These are phyloP conservation scores for Zygoascus hellenicus DNA, from an alignment of 1,139 yeast genomes.

Conservation along the genomic window DNA sequence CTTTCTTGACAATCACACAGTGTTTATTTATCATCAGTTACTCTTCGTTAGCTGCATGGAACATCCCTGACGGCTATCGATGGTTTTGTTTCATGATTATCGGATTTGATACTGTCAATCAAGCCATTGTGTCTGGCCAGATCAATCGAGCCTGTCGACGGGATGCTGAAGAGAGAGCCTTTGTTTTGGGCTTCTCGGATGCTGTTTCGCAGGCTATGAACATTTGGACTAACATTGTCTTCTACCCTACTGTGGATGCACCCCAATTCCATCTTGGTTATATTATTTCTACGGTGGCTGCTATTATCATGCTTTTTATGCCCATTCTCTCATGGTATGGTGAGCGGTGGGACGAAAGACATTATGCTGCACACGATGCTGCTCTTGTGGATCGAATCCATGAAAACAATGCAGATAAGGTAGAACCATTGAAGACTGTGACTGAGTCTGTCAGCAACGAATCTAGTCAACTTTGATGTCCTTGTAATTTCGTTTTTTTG, in stretches of 20 bases:
- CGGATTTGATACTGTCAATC: conserved; percentile 35
- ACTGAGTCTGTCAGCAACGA: no score
- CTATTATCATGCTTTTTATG: conserved; percentile 34
- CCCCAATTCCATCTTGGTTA: conserved; percentile 38
- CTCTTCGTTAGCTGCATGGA: conserved; percentile 43
- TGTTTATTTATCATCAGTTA: conserved; percentile 34
- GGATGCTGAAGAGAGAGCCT: conserved; percentile 39
- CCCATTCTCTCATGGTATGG: conserved; percentile 30
- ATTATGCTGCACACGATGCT: conserved; percentile 7
- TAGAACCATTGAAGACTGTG: background rate
- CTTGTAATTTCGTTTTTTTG: no score
- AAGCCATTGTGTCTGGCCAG: conserved; percentile 38
- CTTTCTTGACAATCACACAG: conserved; percentile 34
- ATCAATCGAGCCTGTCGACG: conserved; percentile 34
- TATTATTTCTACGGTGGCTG: conserved; percentile 34
- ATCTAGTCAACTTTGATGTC: no score
- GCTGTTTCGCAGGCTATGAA: conserved; percentile 41
- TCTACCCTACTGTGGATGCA: conserved; percentile 37
- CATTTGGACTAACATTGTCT: conserved; percentile 40
- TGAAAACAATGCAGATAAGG: background rate
- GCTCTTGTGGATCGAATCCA: conserved; percentile 6
- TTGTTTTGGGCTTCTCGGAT: conserved; percentile 37
- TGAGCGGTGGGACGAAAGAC: conserved; percentile 22
- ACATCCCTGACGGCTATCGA: conserved; percentile 40
- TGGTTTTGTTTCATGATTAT: conserved; percentile 44